Evolutionary conservation across 139 green algal species (phyloP).

Genomic region (Chlorella ohadii): DNA sequence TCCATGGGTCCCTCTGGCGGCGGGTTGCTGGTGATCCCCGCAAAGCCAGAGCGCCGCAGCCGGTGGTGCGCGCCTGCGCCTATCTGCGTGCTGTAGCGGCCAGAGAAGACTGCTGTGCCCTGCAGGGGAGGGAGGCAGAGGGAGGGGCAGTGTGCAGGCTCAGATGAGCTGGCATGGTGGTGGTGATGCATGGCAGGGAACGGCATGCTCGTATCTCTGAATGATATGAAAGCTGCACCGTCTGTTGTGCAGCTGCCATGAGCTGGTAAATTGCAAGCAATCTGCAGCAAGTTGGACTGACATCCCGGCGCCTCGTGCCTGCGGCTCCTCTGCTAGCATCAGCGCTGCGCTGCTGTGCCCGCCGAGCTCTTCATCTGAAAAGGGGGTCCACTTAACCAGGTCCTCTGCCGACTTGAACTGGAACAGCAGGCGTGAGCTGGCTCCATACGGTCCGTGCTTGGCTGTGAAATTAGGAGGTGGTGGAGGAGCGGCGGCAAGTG

Average conservation of each 20-base stretch:
- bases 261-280: too few species aligned
- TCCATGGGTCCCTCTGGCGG: constrained; percentile 18
- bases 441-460: constrained; percentile 3
- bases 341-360: constrained; percentile 48
- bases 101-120: constrained; percentile 45
- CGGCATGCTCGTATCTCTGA: too few species aligned
- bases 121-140: not conserved
- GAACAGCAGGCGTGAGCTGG: constrained; percentile 34
- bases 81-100: constrained; percentile 41
- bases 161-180: not conserved
- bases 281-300: too few species aligned
- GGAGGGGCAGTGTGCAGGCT: too few species aligned
- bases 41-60: constrained; percentile 62
- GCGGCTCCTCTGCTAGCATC: constrained; percentile 5
- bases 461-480: not conserved
- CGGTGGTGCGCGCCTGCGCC: constrained; percentile 7
- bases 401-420: constrained; percentile 45
- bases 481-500: not conserved
- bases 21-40: constrained; percentile 43
- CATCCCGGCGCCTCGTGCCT: constrained; percentile 10
- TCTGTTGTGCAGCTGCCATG: too few species aligned
- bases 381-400: constrained; percentile 46
- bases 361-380: constrained; percentile 50
- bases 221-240: too few species aligned
- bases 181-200: too few species aligned